A percentile compares a stretch with the other conserved stretches of the same genome.
Conservation (phyloP, 352 stramenopile genomes). For the Plasmopara viticola region DNA sequence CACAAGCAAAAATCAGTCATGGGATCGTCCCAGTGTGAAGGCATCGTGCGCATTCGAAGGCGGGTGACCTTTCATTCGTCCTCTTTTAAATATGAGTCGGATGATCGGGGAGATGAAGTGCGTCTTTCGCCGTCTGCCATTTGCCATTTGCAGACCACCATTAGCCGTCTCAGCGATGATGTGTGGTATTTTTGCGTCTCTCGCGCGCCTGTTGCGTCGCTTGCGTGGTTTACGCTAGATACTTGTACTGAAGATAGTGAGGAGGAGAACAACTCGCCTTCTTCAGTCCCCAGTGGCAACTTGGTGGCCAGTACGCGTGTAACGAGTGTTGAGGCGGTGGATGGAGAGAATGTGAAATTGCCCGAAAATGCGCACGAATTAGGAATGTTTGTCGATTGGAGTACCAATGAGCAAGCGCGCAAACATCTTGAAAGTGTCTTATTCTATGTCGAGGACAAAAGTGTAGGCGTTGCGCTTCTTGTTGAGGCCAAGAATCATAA, state of each 20-base stretch:
- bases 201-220: constrained; percentile 6
- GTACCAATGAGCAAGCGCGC: constrained; percentile 17
- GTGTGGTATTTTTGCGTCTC: constrained; percentile 48
- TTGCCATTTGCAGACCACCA: constrained; percentile 10
- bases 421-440: constrained; percentile 30
- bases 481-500: constrained; percentile 24
- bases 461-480: constrained; percentile 11
- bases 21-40: constrained; percentile 23
- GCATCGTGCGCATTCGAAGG: constrained; percentile 39
- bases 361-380: constrained; percentile 7
- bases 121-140: constrained; percentile 3
- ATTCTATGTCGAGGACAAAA: constrained; percentile 44
- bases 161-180: constrained; percentile 26
- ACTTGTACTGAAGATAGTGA: constrained; percentile 27
- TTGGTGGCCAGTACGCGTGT: constrained; percentile 29
- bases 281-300: constrained; percentile 9
- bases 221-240: constrained; percentile 42
- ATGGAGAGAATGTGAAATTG: constrained; percentile 29
- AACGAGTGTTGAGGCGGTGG: constrained; percentile 38
- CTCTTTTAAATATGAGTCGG: constrained; percentile 5
- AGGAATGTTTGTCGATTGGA: constrained; percentile 5
- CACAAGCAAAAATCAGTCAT: constrained; percentile 1
- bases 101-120: constrained; percentile 6
- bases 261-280: constrained; percentile 11
- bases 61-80: constrained; percentile 19